These are phyloP conservation scores for Arbutus unedo DNA, from an alignment of 148 eudicot genomes.

Conservation along the genomic window DNA sequence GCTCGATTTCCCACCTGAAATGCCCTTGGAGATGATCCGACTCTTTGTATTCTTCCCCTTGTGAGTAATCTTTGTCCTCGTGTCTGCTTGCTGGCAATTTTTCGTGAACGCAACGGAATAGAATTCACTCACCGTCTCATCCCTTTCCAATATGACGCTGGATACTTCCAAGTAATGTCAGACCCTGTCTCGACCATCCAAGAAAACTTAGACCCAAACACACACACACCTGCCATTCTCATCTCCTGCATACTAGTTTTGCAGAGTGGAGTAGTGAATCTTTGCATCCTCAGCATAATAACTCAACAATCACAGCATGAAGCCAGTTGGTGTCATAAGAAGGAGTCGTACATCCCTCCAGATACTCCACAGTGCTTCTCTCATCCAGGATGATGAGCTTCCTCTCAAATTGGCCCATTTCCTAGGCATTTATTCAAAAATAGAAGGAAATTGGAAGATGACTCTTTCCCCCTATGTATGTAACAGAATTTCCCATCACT, in stretches of 20 bases:
- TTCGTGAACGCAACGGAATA: conserved; percentile 91
- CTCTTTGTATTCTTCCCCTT: conserved; percentile 89
- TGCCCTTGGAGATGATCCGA: conserved; percentile 88
- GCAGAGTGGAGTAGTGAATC: conserved; percentile 84
- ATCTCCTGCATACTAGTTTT: conserved; percentile 94
- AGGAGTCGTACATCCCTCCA: conserved; percentile 94
- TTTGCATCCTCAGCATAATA: conserved; percentile 68
- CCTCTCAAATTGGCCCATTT: conserved; percentile 90
- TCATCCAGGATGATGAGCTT: conserved; percentile 86
- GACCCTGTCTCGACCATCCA: conserved; percentile 98
- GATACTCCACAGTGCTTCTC: conserved; percentile 81
- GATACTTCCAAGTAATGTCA: conserved; percentile 95
- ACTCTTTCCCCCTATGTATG: conserved; percentile 63
- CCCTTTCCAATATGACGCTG: conserved; percentile 92
- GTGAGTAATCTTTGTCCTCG: conserved; percentile 92
- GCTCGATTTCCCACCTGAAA: conserved; percentile 78
- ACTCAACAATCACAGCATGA: conserved; percentile 89
- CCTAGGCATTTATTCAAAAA: conserved; percentile 83
- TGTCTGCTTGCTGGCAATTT: conserved; percentile 84
- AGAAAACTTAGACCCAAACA: conserved; percentile 73
- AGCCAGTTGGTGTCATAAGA: conserved; percentile 80
- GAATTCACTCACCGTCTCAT: conserved; percentile 85
- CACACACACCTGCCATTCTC: conserved; percentile 81
- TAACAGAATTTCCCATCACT: conserved; percentile 95
- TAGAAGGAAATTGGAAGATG: conserved; percentile 94